Evolutionary conservation across 2,329 filamentous ascomycete genomes (phyloP), one percentile per base, ranked within the genome.

Genomic region (Mariannaea sp.): DNA sequence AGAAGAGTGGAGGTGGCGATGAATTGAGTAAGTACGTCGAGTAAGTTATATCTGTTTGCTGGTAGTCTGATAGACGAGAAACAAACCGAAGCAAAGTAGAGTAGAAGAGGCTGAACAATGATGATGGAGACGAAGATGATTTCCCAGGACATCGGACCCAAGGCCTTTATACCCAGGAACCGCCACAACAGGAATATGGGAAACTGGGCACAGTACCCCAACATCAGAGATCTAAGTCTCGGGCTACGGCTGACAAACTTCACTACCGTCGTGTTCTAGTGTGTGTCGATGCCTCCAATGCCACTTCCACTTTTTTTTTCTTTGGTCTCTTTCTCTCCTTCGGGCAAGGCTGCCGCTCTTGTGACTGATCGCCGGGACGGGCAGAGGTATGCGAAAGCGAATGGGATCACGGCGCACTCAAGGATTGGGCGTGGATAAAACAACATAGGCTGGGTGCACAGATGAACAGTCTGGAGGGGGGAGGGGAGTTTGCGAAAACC

Each of bases 161-260:
- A 64, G 62, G 62, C 59, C 62, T 65, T 65, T 65, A 65, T 64
- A 64, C 56, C 58, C 53, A 60, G 48, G 40, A 16, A 53, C 32
- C 27, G 20, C 47, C 49, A 33, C 42, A 36, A 19, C 44, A 39
- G 49, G 39, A 40, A 24, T 32, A 12, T 44, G 39, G 33, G 35
- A 27, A 47, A 53, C 36, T 42, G 50, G 54, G 61, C 43, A 46
- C 35, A 50, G 47, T 59, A 52, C 55, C 49, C 55, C 57, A 59
- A 55, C 49, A 39, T 55, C 55, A 50, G 50, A 60, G 59, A 58
- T 57, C 53, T 45, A 55, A 53, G 53, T 55, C 58, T 59, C 43
- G 58, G 49, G 56, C 57, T 35, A 57, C 36, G 39, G 56, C 39
- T 35, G 42, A 60, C 56, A 65, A 61, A 53, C 54, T 52, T 62